A percentile compares a stretch with the other conserved stretches of the same genome.
phyloP scores from a whole-genome alignment of 805 yeast genomes.

The Kluyveromyces dobzhanskii region DNA sequence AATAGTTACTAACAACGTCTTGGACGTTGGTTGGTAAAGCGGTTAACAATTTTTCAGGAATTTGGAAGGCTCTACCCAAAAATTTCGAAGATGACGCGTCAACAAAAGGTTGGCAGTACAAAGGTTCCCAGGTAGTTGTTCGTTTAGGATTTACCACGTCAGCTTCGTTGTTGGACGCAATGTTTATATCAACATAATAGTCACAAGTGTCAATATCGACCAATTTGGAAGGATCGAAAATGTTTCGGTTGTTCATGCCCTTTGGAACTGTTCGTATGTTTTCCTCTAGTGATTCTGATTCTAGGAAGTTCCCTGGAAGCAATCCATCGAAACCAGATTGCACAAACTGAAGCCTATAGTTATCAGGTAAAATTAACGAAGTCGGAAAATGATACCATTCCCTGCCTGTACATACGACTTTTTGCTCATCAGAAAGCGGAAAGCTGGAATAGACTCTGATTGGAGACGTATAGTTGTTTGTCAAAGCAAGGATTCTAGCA shows the following conservation, averaged over 20 bases:
- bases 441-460: constrained; percentile 43
- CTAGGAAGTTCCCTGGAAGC: constrained; percentile 79
- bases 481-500: constrained; percentile 52
- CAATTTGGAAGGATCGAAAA: constrained; percentile 53
- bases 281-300: constrained; percentile 26
- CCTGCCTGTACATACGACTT: constrained; percentile 78
- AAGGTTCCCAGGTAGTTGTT: constrained; percentile 37
- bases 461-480: constrained; percentile 67
- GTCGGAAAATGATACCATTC: constrained; percentile 94
- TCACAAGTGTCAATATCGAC: constrained; percentile 47
- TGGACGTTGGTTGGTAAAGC: constrained; percentile 14
- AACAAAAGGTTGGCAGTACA: constrained; percentile 43
- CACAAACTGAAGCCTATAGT: constrained; percentile 58
- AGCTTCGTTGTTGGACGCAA: constrained; percentile 35
- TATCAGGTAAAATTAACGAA: constrained; percentile 68
- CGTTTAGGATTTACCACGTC: constrained; percentile 33
- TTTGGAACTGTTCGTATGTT: constrained; percentile 43
- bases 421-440: constrained; percentile 23
- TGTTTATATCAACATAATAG: constrained; percentile 57
- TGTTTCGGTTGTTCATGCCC: constrained; percentile 70
- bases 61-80: constrained; percentile 43
- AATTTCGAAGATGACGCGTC: constrained; percentile 47
- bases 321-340: constrained; percentile 77
- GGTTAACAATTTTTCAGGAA: constrained; percentile 36
- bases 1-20: constrained; percentile 14